These are phyloP conservation scores for Epichloe bromicola DNA, from an alignment of 2,329 filamentous ascomycete species.

Conservation along the genomic window DNA sequence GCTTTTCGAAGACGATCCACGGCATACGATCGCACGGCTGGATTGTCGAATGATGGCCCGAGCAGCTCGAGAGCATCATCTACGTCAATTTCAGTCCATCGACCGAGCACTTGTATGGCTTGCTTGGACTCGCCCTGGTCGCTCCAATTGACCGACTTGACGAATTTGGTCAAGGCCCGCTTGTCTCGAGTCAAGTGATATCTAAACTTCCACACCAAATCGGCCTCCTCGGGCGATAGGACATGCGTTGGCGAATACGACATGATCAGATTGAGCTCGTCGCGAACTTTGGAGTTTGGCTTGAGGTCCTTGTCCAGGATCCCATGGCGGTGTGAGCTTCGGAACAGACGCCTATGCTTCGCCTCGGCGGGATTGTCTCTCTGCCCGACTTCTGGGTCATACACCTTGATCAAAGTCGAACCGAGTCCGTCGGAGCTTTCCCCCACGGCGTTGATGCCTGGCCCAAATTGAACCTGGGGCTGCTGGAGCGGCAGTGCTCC, in stretches of 20 bases:
- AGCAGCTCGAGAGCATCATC: constrained; percentile 92
- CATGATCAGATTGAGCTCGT: constrained; percentile 84
- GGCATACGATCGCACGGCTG: constrained; percentile 79
- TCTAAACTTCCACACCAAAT: constrained; percentile 93
- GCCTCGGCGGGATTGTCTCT: constrained; percentile 88
- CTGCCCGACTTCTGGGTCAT: constrained; percentile 84
- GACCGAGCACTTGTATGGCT: constrained; percentile 76
- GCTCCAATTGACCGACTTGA: constrained; percentile 93
- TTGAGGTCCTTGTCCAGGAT: constrained; percentile 90
- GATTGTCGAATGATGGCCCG: constrained; percentile 82
- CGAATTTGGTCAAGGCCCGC: constrained; percentile 84
- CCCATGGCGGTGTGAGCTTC: constrained; percentile 82
- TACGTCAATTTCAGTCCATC: constrained; percentile 94
- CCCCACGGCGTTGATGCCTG: constrained; percentile 65
- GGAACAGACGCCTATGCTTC: constrained; percentile 83
- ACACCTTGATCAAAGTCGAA: constrained; percentile 65
- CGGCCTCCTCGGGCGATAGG: constrained; percentile 81
- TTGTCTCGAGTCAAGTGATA: constrained; percentile 92
- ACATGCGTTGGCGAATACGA: constrained; percentile 86
- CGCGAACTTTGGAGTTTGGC: constrained; percentile 87
- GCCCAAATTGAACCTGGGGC: constrained; percentile 80
- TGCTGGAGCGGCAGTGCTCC: constrained; percentile 64
- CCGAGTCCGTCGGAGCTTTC: constrained; percentile 34
- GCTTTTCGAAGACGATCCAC: constrained; percentile 85
- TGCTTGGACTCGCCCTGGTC: constrained; percentile 76